Evolutionary conservation across 305 asterid species (phyloP).

Genomic region (Fraxinus platypoda): DNA sequence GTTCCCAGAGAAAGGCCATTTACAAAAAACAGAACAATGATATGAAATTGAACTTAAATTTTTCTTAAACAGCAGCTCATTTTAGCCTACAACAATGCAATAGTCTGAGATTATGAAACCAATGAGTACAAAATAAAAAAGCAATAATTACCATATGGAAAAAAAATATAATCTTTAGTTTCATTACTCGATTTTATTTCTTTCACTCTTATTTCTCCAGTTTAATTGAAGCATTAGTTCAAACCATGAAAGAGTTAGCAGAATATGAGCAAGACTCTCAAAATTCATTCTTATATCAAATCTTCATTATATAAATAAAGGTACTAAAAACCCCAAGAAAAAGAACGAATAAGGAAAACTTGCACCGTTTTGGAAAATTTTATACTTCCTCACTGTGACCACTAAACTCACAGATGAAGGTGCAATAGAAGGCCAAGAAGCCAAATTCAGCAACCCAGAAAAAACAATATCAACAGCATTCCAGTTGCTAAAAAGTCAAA

Average conservation of each 20-base stretch:
- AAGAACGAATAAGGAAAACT: not conserved
- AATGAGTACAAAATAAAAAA: not conserved
- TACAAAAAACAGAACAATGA: not conserved
- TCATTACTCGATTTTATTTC: not conserved
- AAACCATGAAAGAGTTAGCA: not conserved
- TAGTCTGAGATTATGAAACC: not conserved
- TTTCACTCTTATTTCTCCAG: not conserved
- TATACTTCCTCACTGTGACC: not conserved
- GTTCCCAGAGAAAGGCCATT: not conserved
- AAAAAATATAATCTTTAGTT: not conserved
- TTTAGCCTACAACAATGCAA: not conserved
- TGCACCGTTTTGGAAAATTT: not conserved
- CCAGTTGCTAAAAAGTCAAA: conserved; percentile 17
- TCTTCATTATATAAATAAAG: not conserved
- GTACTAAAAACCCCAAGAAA: not conserved
- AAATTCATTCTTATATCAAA: not conserved
- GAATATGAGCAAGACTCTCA: not conserved
- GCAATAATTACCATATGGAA: not conserved
- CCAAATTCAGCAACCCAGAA: not conserved
- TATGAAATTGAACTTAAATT: not conserved
- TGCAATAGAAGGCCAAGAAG: not conserved
- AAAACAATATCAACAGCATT: conserved; percentile 10
- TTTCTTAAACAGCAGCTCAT: not conserved
- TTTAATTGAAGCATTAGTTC: not conserved
- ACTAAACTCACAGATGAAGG: not conserved